Evolutionary conservation across 2,329 filamentous ascomycete genomes (phyloP).

Genomic region (Neofusicoccum kwambonambiense): DNA sequence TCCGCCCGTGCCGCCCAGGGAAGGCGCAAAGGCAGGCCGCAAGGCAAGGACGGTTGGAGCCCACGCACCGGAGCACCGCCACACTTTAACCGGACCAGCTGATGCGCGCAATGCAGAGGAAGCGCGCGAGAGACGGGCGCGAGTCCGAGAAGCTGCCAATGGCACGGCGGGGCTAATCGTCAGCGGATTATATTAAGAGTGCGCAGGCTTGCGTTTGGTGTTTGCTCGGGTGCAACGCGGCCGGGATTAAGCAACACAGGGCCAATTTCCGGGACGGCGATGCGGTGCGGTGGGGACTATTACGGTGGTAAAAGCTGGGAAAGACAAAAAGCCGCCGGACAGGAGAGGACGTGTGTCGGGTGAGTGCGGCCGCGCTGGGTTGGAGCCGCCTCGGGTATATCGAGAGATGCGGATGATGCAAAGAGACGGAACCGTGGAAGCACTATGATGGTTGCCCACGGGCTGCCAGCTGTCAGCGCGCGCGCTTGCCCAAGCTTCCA

Average conservation of each 20-base stretch:
- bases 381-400: background rate
- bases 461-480: background rate
- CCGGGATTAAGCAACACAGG: slow-evolving; percentile 1
- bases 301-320: background rate
- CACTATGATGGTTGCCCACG: background rate
- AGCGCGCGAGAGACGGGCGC: background rate
- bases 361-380: background rate
- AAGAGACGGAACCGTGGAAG: background rate
- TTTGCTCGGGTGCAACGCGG: slow-evolving; percentile 14
- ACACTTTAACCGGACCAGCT: background rate
- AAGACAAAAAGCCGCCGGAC: slow-evolving; percentile 12
- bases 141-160: background rate
- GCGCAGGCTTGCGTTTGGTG: background rate
- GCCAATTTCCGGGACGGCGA: background rate
- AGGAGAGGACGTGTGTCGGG: background rate
- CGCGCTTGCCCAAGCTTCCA: background rate
- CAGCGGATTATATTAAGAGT: background rate
- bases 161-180: background rate
- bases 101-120: background rate
- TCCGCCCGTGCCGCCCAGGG: background rate
- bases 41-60: background rate
- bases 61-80: background rate
- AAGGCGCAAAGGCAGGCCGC: background rate
- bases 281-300: background rate
- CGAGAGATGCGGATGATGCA: background rate